phyloP scores from a whole-genome alignment of 2,329 filamentous ascomycete species.

The Fusarium oxysporum region DNA sequence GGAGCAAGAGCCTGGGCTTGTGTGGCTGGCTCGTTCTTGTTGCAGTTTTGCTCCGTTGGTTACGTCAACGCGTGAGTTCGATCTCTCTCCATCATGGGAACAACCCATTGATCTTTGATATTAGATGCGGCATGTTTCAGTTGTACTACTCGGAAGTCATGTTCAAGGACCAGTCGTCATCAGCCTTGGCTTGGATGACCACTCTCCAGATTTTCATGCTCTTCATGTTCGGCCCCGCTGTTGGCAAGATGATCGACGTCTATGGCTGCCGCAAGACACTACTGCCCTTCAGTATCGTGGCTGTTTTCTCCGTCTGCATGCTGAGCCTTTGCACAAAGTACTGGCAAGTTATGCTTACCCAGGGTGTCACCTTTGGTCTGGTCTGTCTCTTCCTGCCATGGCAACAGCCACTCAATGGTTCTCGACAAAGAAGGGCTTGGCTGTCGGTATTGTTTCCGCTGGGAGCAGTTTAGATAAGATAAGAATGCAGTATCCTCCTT shows the following conservation, averaged over 20 bases:
- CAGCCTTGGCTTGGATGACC: neutral
- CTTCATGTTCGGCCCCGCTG: neutral
- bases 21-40: neutral
- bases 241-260: neutral
- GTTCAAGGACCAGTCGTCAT: neutral
- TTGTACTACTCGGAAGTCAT: neutral
- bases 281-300: neutral
- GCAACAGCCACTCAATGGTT: slow-evolving; percentile 2
- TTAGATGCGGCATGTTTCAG: slow-evolving; percentile 9
- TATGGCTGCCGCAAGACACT: neutral
- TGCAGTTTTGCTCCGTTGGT: neutral
- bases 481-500: neutral
- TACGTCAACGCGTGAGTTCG: slow-evolving; percentile 1
- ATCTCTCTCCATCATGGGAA: rapidly evolving
- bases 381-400: neutral
- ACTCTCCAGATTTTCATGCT: neutral
- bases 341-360: neutral
- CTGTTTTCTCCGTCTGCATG: neutral
- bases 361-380: neutral
- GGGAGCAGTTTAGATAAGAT: neutral
- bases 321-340: neutral
- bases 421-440: neutral
- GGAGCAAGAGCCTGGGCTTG: neutral
- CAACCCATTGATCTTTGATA: neutral
- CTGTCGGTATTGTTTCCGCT: neutral